phyloP scores from a whole-genome alignment of 2,329 filamentous ascomycete genomes.

The Didymella lethalis region DNA sequence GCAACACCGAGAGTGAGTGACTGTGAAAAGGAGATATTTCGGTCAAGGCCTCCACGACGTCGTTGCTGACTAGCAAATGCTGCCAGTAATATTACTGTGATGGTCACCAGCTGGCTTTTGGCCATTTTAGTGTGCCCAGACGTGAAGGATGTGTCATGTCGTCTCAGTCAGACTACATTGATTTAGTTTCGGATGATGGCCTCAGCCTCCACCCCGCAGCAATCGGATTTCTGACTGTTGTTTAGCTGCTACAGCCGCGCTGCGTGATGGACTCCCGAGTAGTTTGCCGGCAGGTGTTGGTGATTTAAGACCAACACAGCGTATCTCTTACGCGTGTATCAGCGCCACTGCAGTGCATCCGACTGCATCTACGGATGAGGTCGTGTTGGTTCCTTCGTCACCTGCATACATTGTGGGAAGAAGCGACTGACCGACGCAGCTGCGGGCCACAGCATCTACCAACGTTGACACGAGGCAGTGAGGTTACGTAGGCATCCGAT shows the following conservation, averaged over 20 bases:
- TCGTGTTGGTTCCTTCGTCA: background rate
- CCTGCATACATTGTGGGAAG: background rate
- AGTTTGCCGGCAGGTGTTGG: background rate
- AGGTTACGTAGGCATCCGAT: background rate
- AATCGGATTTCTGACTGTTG: too few relatives aligned
- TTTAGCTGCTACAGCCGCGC: background rate
- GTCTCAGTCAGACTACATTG: constrained; percentile 11
- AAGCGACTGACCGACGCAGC: background rate
- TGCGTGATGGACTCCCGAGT: background rate
- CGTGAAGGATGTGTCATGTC: constrained; percentile 1
- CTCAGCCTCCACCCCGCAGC: constrained; percentile 9
- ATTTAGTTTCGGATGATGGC: background rate
- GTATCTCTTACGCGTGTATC: background rate
- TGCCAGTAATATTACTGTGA: background rate
- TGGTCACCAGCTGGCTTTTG: background rate
- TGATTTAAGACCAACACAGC: background rate
- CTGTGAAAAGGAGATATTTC: background rate
- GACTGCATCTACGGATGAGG: background rate
- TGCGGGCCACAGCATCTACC: background rate
- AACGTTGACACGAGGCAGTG: background rate
- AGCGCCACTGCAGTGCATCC: background rate
- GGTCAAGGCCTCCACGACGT: constrained; percentile 3
- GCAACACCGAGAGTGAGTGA: background rate
- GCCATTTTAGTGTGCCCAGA: background rate
- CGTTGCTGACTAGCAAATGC: constrained; percentile 1